phyloP scores from a whole-genome alignment of 2,329 filamentous ascomycete species.

The Hypoxylon rubiginosum region DNA sequence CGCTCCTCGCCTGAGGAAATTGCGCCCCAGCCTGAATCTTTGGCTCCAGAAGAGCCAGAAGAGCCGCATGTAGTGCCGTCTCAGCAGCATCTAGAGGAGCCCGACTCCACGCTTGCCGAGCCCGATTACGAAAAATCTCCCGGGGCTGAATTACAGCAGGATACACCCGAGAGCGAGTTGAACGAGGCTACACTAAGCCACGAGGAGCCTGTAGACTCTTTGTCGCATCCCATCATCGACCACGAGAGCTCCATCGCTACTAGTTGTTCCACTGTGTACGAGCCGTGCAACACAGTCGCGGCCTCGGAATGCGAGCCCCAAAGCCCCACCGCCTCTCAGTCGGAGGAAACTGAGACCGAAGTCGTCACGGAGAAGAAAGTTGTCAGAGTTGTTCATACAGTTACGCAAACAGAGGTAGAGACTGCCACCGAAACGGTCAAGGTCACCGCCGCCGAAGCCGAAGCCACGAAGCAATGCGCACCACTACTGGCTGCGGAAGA shows the following conservation, averaged over 20 bases:
- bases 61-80: slow-evolving; percentile 7
- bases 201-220: slow-evolving; percentile 7
- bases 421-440: slow-evolving; percentile 50
- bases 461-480: slow-evolving; percentile 7
- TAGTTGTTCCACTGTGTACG: slow-evolving; percentile 41
- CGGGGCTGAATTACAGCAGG: neutral
- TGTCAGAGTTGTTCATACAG: slow-evolving; percentile 54
- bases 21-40: slow-evolving; percentile 4
- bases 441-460: slow-evolving; percentile 30
- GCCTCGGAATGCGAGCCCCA: slow-evolving; percentile 4
- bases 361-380: slow-evolving; percentile 49
- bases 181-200: neutral
- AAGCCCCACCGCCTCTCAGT: slow-evolving; percentile 17
- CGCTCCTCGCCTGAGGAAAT: neutral
- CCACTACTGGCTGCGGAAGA: slow-evolving; percentile 10
- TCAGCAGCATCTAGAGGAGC: neutral
- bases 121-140: neutral
- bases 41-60: slow-evolving; percentile 4
- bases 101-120: neutral
- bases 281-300: slow-evolving; percentile 38
- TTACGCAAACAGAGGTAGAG: slow-evolving; percentile 52
- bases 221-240: neutral
- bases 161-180: slow-evolving; percentile 2
- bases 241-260: slow-evolving; percentile 11
- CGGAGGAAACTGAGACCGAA: slow-evolving; percentile 49